A percentile compares a stretch with the other conserved stretches of the same genome.
These are phyloP conservation scores for Nicotiana attenuata DNA, from an alignment of 257 asterid genomes.

Conservation along the genomic window DNA sequence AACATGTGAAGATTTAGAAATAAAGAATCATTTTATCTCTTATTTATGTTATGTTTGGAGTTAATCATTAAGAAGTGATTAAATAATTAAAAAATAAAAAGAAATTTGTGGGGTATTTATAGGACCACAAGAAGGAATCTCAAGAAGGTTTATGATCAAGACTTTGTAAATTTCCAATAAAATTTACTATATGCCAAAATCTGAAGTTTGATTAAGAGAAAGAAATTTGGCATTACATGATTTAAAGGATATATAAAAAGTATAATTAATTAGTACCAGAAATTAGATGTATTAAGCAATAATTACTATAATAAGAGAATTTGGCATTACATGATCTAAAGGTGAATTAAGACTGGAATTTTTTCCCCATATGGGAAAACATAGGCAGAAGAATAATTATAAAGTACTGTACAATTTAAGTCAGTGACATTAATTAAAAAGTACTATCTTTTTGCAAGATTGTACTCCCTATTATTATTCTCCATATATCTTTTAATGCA, in stretches of 20 bases:
- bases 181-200: too few relatives aligned
- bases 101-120: neutral
- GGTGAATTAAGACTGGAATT: neutral
- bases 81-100: neutral
- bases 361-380: neutral
- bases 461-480: neutral
- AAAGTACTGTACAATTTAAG: neutral
- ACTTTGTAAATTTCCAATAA: too few relatives aligned
- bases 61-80: neutral
- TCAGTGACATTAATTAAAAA: neutral
- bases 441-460: neutral
- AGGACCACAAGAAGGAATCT: neutral
- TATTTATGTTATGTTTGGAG: neutral
- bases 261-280: neutral
- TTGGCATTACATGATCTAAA: neutral
- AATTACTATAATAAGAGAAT: neutral
- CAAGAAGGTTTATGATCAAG: too few relatives aligned
- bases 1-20: neutral
- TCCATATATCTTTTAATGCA: neutral
- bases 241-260: too few relatives aligned
- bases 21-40: neutral
- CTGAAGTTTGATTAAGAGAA: neutral
- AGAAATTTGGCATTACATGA: neutral
- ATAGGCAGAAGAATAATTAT: neutral
- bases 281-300: neutral